Evolutionary conservation across 768 basidiomycete species (phyloP).

Genomic region (Phylloporus sp.): DNA sequence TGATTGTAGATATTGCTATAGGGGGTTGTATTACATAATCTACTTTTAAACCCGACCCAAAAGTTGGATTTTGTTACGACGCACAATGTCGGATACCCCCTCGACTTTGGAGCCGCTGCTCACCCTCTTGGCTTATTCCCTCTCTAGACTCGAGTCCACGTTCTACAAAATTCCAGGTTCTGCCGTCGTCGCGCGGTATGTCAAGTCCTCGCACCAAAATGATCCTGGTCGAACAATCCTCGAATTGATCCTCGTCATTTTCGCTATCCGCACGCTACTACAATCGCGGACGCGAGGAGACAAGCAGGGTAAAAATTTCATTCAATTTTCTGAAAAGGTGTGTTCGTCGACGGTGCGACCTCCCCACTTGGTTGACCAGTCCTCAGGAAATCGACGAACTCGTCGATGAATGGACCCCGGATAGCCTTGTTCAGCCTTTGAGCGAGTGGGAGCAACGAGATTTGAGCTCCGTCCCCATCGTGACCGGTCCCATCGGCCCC

Average conservation of each 20-base stretch:
- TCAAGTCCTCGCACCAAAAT: constrained; percentile 92
- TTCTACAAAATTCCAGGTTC: constrained; percentile 81
- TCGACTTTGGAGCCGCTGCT: constrained; percentile 51
- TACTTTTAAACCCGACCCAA: too few relatives aligned
- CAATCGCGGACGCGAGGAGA: constrained; percentile 88
- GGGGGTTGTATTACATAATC: too few relatives aligned
- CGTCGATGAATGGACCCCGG: constrained; percentile 92
- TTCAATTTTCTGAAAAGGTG: constrained; percentile 88
- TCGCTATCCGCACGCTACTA: constrained; percentile 85
- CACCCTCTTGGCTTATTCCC: constrained; percentile 56
- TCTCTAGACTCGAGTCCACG: constrained; percentile 53
- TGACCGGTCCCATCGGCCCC: constrained; percentile 75
- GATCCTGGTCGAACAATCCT: constrained; percentile 91
- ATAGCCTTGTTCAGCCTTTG: constrained; percentile 68
- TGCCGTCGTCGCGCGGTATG: constrained; percentile 81
- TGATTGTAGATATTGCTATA: too few relatives aligned
- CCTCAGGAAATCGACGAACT: constrained; percentile 91
- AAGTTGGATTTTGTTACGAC: constrained; percentile 9
- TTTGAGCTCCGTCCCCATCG: constrained; percentile 68
- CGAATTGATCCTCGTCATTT: constrained; percentile 82
- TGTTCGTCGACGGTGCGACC: constrained; percentile 8
- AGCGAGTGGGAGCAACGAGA: constrained; percentile 57
- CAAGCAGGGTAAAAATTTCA: constrained; percentile 79
- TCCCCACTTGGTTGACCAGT: not conserved
- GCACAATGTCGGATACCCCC: constrained; percentile 33